Evolutionary conservation across 2,329 filamentous ascomycete species (phyloP), one percentile per base, ranked within the genome.

Genomic region (Colletotrichum trifolii): DNA sequence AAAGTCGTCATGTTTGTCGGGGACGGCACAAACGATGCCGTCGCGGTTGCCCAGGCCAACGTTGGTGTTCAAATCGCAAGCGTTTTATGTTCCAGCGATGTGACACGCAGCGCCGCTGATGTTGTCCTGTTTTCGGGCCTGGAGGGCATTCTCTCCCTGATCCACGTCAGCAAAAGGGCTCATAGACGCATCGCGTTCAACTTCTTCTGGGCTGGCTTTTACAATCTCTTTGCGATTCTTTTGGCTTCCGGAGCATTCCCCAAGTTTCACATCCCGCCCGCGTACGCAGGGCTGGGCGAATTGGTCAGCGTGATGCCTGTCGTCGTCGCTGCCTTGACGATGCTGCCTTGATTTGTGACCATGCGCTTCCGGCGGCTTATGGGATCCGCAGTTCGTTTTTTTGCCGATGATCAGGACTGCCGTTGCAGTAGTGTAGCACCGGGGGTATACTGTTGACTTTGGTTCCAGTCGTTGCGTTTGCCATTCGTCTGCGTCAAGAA

Each of bases 271-370:
- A 81, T 83, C 58, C 81, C 84, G n/a, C 77, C 76, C 2, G 76
- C 74, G 12, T 79, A 76, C 77, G 87, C 89, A 0, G 89, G 87
- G 1, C 68, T 91, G 49, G 88, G 89, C 0, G 89, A 91, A 77
- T 74, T 91, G 52, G 85, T 89, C 11, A 91, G 88, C 72, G 84
- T 91, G 0, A 52, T 88, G 67, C 89, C 89, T 0, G 88, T 91
- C 10, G 82, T 91, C 35, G 43, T 73, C 2, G 70, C 71, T 6
- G 73, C 72, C 39, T 60, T 70, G 58, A 73, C 73, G 6, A 75
- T 76, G 75, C 57, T 75, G 53, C 25, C 1, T 25, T 25, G 4
- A 25, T 17, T 17, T 17, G 17, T 17, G 17, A 17, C 17, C 17
- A 17, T 25, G 25, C 25, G 25, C 25, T 25, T 25, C 25, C 25